phyloP scores from a whole-genome alignment of 352 stramenopile genomes.

The Globisporangium sylvaticum region DNA sequence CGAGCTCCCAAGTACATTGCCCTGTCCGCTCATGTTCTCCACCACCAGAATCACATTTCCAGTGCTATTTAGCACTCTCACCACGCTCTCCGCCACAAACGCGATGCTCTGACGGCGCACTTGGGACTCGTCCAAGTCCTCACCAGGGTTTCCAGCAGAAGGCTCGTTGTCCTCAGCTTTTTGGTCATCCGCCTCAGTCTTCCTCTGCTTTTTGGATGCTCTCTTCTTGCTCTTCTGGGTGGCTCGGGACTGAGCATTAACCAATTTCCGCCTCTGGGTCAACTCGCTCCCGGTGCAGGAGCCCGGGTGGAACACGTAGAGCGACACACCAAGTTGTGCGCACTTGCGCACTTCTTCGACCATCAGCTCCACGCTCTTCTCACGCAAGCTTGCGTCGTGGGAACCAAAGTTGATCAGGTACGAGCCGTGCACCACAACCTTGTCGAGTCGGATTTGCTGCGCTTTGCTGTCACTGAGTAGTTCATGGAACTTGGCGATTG shows the following conservation, averaged over 20 bases:
- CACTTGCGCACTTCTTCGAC: conserved; percentile 40
- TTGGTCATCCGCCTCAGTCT: neutral
- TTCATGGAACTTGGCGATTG: conserved; percentile 19
- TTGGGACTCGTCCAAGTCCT: neutral
- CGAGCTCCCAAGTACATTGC: conserved; percentile 30
- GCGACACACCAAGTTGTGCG: conserved; percentile 28
- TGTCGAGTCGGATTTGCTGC: conserved; percentile 14
- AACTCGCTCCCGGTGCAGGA: conserved; percentile 21
- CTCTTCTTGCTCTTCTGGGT: conserved; percentile 13
- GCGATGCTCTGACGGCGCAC: conserved; percentile 17
- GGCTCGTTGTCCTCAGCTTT: neutral
- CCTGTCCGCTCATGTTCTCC: conserved; percentile 46
- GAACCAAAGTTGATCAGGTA: conserved; percentile 45
- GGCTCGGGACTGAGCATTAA: conserved; percentile 1
- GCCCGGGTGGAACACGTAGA: conserved; percentile 46
- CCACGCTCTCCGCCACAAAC: conserved; percentile 31
- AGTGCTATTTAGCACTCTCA: conserved; percentile 24
- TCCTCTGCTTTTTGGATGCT: neutral
- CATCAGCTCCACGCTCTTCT: conserved; percentile 36
- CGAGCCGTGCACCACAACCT: conserved; percentile 39
- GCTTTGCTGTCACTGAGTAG: neutral
- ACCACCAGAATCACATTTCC: conserved; percentile 29
- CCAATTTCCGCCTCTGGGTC: conserved; percentile 9
- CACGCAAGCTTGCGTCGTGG: conserved; percentile 25
- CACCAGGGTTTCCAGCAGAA: neutral